A percentile compares a stretch with the other conserved stretches of the same genome.
These are phyloP conservation scores for Coprinopsis strossmayeri DNA, from an alignment of 768 basidiomycete genomes.

Conservation along the genomic window DNA sequence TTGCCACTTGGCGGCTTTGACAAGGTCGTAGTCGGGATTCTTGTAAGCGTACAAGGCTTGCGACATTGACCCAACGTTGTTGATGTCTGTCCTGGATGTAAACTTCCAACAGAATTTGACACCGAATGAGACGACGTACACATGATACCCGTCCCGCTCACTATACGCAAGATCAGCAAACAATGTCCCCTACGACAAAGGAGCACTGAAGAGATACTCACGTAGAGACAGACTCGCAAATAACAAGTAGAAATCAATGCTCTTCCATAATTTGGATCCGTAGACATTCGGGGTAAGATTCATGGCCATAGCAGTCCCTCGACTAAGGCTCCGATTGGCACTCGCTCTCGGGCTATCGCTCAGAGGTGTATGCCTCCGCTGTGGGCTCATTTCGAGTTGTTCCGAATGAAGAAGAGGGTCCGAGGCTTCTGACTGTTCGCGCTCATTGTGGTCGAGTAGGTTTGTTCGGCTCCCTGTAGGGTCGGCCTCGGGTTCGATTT, in stretches of 20 bases:
- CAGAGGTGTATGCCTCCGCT: neutral
- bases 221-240: constrained; percentile 51
- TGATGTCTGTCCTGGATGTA: constrained; percentile 64
- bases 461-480: neutral
- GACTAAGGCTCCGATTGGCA: constrained; percentile 16
- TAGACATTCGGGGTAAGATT: constrained; percentile 42
- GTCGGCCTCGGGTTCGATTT: neutral
- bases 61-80: constrained; percentile 79
- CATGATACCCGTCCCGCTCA: constrained; percentile 79
- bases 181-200: neutral
- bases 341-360: neutral
- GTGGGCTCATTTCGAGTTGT: constrained; percentile 14
- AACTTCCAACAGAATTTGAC: neutral
- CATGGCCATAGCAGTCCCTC: constrained; percentile 16
- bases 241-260: constrained; percentile 60
- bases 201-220: constrained; percentile 31
- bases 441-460: neutral
- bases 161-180: constrained; percentile 23
- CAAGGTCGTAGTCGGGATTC: constrained; percentile 57
- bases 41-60: constrained; percentile 55
- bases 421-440: neutral
- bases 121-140: constrained; percentile 39
- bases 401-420: neutral
- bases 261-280: constrained; percentile 44
- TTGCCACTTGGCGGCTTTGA: constrained; percentile 68